A percentile compares a stretch with the other conserved stretches of the same genome.
phyloP scores from a whole-genome alignment of 23 red algal genomes.

The Cyanidium caldarium region DNA sequence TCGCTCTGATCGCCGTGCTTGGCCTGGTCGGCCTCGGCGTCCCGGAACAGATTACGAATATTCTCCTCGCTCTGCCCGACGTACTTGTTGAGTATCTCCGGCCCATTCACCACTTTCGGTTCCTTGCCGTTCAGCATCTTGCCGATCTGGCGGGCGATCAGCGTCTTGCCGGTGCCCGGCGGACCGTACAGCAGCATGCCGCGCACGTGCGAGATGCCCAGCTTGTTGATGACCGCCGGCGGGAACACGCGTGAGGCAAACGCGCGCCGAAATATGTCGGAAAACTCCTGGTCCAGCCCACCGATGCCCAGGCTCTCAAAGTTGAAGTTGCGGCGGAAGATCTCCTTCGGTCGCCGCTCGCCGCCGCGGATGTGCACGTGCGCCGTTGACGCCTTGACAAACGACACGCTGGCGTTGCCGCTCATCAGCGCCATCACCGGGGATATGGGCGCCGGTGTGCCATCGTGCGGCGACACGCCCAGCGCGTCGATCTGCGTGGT shows the following conservation, averaged over 20 bases:
- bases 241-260: slow-evolving; percentile 99
- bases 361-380: slow-evolving; percentile 34
- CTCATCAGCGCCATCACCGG: not conserved
- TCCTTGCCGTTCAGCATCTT: slow-evolving; percentile 98
- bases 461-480: not conserved
- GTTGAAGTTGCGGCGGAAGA: slow-evolving; percentile 80
- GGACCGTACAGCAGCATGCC: slow-evolving; percentile 97
- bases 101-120: slow-evolving; percentile 94
- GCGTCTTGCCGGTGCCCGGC: slow-evolving; percentile 89
- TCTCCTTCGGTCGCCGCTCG: slow-evolving; percentile 52
- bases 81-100: slow-evolving; percentile 93
- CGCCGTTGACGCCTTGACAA: slow-evolving; percentile 43
- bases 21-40: slow-evolving; percentile 74
- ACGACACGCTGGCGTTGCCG: slow-evolving; percentile 28
- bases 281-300: slow-evolving; percentile 93
- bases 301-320: slow-evolving; percentile 98
- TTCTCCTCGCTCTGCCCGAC: slow-evolving; percentile 95
- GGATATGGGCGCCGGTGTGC: not conserved
- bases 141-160: slow-evolving; percentile 95
- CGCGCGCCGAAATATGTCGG: slow-evolving; percentile 82
- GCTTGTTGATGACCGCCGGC: slow-evolving; percentile 58
- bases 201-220: slow-evolving; percentile 91
- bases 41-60: slow-evolving; percentile 83
- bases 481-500: slow-evolving; percentile 13
- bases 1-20: slow-evolving; percentile 56